Evolutionary conservation across 768 basidiomycete species (phyloP), one percentile per base, ranked within the genome.

Genomic region (Lactarius akahatsu): DNA sequence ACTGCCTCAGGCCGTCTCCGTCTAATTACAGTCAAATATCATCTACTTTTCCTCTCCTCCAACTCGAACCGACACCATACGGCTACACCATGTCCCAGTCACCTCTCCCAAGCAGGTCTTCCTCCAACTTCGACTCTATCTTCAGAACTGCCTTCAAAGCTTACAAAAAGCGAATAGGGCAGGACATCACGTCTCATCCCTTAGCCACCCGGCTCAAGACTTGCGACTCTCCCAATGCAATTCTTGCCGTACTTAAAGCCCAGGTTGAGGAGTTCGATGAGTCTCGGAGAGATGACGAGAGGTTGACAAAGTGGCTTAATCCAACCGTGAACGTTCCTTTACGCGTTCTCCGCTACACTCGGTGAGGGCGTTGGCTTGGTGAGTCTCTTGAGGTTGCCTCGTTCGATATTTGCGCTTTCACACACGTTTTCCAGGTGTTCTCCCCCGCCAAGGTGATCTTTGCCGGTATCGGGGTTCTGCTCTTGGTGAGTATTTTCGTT

Each of bases 231-330:
- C 45, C 64, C 8, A 11, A 56, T 32, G 26, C 36, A 7, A 28
- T 59, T n/a, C 36, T 40, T 28, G n/a, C 36, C n/a, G 6, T 41
- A 7, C 52, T 65, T 11, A 16, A 8, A 43, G 38, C 18, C 7
- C 64, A 61, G 15, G 18, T 61, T n/a, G 40, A 57, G 8, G 41
- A 16, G 15, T 54, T 52, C 5, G 32, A 28, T 10, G 59, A 47
- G 18, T 34, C 38, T 9, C n/a, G 13, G n/a, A 57, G 26, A 6
- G 34, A 23, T 30, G 15, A 38, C n/a, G 26, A 57, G 1, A 61
- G 11, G 20, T 26, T 64, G 26, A 54, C 64, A 18, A 65, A 40
- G 4, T 61, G 54, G 64, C 32, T 61, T 1, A 2, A 18, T 54
- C 54, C 64, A 0, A 60, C 34, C 1, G 15, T 65, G 0, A 30